Percentiles rank a stretch among this genome's conserved stretches.
Evolutionary conservation across 2,329 filamentous ascomycete genomes (phyloP).

Genomic region (Penicillium corylophilum): DNA sequence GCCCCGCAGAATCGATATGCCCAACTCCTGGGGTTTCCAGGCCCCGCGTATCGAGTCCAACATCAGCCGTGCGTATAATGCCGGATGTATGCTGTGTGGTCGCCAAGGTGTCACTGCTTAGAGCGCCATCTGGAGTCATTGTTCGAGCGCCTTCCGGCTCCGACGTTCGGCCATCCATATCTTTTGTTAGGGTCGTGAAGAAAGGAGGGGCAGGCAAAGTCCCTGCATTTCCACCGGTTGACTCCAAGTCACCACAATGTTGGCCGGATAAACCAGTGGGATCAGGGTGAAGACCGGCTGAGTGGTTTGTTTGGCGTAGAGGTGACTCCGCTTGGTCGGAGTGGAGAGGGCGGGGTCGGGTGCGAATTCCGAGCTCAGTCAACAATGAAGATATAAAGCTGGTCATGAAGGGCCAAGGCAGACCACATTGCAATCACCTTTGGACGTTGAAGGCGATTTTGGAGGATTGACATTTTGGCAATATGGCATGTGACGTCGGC

Average conservation of each 20-base stretch:
- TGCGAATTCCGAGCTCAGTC: constrained; percentile 45
- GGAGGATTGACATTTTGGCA: not conserved
- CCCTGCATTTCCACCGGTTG: constrained; percentile 20
- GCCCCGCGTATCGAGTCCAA: not conserved
- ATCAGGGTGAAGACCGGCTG: constrained; percentile 14
- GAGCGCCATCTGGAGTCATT: constrained; percentile 4
- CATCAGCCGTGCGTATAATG: not conserved
- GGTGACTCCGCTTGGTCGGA: constrained; percentile 24
- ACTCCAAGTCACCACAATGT: constrained; percentile 6
- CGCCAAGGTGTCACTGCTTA: not conserved
- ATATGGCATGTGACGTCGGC: constrained; percentile 14
- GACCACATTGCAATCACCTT: constrained; percentile 17
- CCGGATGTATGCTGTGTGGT: not conserved
- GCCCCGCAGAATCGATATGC: not conserved
- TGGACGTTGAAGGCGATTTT: not conserved
- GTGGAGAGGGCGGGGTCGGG: constrained; percentile 30
- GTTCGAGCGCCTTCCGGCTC: constrained; percentile 15
- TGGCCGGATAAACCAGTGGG: constrained; percentile 11
- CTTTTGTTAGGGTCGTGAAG: constrained; percentile 20
- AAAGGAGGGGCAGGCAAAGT: constrained; percentile 23
- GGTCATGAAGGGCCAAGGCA: constrained; percentile 41
- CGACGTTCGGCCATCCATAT: constrained; percentile 24
- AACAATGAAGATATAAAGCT: constrained; percentile 45
- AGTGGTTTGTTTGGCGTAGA: constrained; percentile 21
- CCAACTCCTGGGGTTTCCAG: not conserved